Evolutionary conservation across 139 green algal genomes (phyloP).

Genomic region (Tetradesmus lagerheimii): DNA sequence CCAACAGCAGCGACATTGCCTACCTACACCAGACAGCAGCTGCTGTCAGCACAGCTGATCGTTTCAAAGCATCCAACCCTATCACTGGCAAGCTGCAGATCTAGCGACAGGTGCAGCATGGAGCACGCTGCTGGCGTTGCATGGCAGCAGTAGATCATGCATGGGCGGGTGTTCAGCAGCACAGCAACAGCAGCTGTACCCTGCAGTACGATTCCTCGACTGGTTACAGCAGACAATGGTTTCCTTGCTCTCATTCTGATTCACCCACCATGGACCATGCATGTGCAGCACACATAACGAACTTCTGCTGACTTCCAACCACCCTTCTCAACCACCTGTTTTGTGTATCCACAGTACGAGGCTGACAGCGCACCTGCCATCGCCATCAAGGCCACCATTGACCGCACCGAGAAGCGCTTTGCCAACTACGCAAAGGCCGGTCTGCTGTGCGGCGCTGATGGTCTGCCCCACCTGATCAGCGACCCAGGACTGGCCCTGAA

Average conservation of each 20-base stretch:
- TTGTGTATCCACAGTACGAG: constrained; percentile 89
- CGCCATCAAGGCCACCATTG: constrained; percentile 95
- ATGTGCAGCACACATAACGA: background rate
- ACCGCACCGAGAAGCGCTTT: constrained; percentile 95
- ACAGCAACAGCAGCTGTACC: background rate
- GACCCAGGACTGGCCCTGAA: constrained; percentile 95
- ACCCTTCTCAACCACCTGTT: background rate
- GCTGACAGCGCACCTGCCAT: constrained; percentile 86
- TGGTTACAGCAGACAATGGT: too few relatives aligned
- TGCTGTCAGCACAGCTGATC: too few relatives aligned
- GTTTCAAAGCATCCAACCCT: too few relatives aligned
- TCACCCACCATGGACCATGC: background rate
- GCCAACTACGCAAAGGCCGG: constrained; percentile 91
- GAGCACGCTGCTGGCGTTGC: too few relatives aligned
- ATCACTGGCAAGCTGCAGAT: too few relatives aligned
- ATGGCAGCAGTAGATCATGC: background rate
- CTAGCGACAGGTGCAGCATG: background rate
- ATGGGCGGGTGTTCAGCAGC: background rate
- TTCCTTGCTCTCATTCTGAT: background rate
- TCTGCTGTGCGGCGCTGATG: constrained; percentile 98
- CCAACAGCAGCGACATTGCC: too few relatives aligned
- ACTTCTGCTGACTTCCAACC: background rate
- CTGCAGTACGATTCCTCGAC: too few relatives aligned
- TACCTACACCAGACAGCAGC: too few relatives aligned
- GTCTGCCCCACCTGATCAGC: constrained; percentile 98